These are phyloP conservation scores for Trifolium repens DNA, from an alignment of 306 rosid genomes.

Conservation along the genomic window DNA sequence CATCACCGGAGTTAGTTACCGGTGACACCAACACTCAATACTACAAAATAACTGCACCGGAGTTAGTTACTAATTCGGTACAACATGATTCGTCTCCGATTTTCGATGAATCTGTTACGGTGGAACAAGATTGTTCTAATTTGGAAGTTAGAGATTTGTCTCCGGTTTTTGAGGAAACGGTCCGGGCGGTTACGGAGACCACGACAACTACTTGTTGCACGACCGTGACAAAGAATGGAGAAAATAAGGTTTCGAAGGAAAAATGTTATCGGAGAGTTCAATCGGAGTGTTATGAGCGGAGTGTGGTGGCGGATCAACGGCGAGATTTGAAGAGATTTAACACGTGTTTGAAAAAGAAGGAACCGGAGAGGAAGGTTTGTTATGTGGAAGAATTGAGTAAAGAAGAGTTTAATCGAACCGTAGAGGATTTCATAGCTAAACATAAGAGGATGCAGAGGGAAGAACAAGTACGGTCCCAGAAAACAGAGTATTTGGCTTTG, in stretches of 20 bases:
- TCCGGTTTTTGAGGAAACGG: slow-evolving; percentile 28
- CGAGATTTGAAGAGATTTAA: slow-evolving; percentile 42
- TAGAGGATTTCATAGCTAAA: slow-evolving; percentile 63
- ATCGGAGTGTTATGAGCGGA: slow-evolving; percentile 52
- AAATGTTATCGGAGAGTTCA: slow-evolving; percentile 54
- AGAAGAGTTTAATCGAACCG: slow-evolving; percentile 64
- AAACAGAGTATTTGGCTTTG: slow-evolving; percentile 36
- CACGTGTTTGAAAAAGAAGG: slow-evolving; percentile 25
- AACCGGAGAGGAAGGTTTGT: slow-evolving; percentile 13
- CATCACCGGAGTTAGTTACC: neutral
- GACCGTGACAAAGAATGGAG: neutral
- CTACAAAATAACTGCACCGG: neutral
- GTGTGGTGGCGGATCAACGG: slow-evolving; percentile 29
- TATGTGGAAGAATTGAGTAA: slow-evolving; percentile 58
- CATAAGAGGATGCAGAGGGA: slow-evolving; percentile 53
- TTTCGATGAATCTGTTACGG: too few species aligned
- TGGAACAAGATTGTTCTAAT: too few species aligned
- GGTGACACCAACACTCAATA: slow-evolving; percentile 40
- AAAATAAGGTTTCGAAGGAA: slow-evolving; percentile 31
- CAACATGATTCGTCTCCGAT: neutral
- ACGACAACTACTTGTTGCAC: slow-evolving; percentile 24
- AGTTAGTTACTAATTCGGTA: neutral
- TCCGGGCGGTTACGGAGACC: slow-evolving; percentile 42
- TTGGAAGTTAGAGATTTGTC: neutral
- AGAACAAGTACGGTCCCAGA: slow-evolving; percentile 27